These are phyloP conservation scores for Solanum ossicruentum DNA, from an alignment of 257 asterid genomes.

Conservation along the genomic window DNA sequence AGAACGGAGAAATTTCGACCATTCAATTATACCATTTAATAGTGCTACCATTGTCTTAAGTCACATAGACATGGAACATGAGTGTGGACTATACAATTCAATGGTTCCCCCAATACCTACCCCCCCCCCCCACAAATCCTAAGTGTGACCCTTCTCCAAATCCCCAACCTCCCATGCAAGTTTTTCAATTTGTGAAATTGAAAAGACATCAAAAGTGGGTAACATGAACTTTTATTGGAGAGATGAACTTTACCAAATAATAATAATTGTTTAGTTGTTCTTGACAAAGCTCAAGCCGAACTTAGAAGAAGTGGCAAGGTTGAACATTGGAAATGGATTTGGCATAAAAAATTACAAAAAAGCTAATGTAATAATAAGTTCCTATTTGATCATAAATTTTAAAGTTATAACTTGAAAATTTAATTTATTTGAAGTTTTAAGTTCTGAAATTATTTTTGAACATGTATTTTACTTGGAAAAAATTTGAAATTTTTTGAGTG, in stretches of 20 bases:
- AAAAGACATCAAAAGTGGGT: background rate
- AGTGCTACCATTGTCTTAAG: too few relatives aligned
- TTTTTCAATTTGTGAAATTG: background rate
- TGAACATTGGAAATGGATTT: background rate
- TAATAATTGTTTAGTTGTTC: background rate
- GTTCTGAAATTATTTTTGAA: too few relatives aligned
- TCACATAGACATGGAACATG: too few relatives aligned
- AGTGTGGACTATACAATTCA: too few relatives aligned
- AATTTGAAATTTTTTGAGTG: background rate
- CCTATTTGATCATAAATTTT: too few relatives aligned
- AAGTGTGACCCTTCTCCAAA: background rate
- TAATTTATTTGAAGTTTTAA: too few relatives aligned
- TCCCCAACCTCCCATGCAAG: too few relatives aligned
- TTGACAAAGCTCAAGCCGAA: background rate
- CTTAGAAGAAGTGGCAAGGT: background rate
- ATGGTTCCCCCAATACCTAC: background rate
- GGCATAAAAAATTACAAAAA: background rate
- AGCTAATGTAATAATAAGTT: background rate
- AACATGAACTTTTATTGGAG: background rate
- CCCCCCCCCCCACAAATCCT: background rate
- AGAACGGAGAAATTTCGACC: accelerated
- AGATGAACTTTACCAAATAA: background rate
- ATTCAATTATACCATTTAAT: too few relatives aligned
- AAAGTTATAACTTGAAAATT: too few relatives aligned
- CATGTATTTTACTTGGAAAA: background rate